phyloP scores from a whole-genome alignment of 768 basidiomycete species.

The Phaeotremella fagi region DNA sequence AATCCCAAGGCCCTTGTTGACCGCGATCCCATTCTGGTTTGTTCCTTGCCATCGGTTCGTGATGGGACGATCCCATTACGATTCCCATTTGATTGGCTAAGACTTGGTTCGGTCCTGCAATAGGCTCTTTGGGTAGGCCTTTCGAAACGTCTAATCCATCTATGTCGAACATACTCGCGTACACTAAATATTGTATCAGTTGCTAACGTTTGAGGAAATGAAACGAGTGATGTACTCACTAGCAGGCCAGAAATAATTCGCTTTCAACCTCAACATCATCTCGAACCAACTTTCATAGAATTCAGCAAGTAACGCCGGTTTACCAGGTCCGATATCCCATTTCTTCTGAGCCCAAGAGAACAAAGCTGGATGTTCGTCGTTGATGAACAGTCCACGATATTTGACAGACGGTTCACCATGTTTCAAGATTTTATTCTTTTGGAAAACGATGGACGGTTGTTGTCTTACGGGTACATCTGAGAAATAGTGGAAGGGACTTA shows the following conservation, averaged over 20 bases:
- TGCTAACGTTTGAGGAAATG: neutral
- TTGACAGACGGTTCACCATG: constrained; percentile 66
- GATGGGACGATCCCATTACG: constrained; percentile 65
- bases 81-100: constrained; percentile 61
- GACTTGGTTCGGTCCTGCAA: constrained; percentile 56
- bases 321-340: constrained; percentile 60
- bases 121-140: constrained; percentile 58
- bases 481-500: constrained; percentile 57
- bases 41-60: constrained; percentile 70
- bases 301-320: constrained; percentile 56
- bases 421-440: constrained; percentile 49
- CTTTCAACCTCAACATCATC: constrained; percentile 61
- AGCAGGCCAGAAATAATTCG: constrained; percentile 66
- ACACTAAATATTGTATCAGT: constrained; percentile 9
- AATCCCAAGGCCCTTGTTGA: constrained; percentile 50
- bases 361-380: constrained; percentile 69
- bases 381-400: constrained; percentile 66
- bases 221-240: constrained; percentile 29
- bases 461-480: constrained; percentile 65
- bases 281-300: constrained; percentile 55
- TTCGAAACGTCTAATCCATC: constrained; percentile 3
- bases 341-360: constrained; percentile 68
- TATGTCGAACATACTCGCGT: constrained; percentile 23
- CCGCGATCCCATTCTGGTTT: neutral
- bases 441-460: constrained; percentile 51